Percentiles rank a stretch among this genome's conserved stretches.
Conservation (phyloP, 176 grass and related monocot species). For the Juncus inflexus region DNA sequence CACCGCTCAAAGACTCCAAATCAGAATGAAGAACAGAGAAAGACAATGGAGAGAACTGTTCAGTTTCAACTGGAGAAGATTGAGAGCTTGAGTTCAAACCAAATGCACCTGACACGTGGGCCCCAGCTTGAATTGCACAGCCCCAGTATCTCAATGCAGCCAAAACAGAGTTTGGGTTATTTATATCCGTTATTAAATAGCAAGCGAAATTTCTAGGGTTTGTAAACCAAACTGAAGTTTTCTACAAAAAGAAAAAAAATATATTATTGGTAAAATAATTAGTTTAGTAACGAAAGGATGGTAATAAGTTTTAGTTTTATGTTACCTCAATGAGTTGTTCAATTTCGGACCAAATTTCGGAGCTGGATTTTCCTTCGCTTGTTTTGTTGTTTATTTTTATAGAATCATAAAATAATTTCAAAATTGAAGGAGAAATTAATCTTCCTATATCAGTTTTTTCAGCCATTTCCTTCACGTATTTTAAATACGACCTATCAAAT, state of each 20-base stretch:
- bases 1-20: slow-evolving; percentile 42
- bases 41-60: slow-evolving; percentile 58
- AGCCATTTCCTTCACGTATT: slow-evolving; percentile 59
- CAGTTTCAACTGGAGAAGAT: slow-evolving; percentile 37
- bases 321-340: slow-evolving; percentile 72
- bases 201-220: slow-evolving; percentile 74
- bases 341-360: slow-evolving; percentile 79
- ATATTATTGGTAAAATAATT: background rate
- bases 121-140: slow-evolving; percentile 85
- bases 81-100: slow-evolving; percentile 50
- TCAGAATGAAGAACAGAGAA: slow-evolving; percentile 52
- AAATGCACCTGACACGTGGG: slow-evolving; percentile 64
- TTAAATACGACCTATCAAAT: slow-evolving; percentile 63
- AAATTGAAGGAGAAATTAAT: slow-evolving; percentile 68
- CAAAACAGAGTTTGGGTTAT: slow-evolving; percentile 37
- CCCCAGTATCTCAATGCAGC: slow-evolving; percentile 87
- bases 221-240: slow-evolving; percentile 44
- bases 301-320: no score
- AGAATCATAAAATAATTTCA: slow-evolving; percentile 79
- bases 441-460: slow-evolving; percentile 96
- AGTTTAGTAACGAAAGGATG: background rate
- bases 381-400: slow-evolving; percentile 49
- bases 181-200: slow-evolving; percentile 74
- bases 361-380: slow-evolving; percentile 60
- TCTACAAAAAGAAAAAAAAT: slow-evolving; percentile 39